Conservation (phyloP, 2,329 filamentous ascomycete genomes). For the Lasiodiplodia hormozganensis region DNA sequence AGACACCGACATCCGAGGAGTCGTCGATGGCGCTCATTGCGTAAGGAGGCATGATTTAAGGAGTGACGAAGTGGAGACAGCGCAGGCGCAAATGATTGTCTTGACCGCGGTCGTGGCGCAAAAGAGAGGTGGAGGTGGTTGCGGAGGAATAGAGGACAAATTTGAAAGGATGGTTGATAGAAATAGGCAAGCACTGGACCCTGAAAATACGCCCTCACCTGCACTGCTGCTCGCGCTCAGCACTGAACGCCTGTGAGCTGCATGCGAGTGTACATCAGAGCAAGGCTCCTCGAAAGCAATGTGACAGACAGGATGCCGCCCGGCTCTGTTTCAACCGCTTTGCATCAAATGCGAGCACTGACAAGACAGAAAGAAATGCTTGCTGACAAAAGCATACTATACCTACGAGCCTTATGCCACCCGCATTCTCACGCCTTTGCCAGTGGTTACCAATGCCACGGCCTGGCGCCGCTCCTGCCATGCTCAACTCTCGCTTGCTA, state of each 20-base stretch:
- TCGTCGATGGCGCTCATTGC: not conserved
- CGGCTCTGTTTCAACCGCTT: not conserved
- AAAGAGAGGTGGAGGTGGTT: not conserved
- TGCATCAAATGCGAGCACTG: not conserved
- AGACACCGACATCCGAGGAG: not conserved
- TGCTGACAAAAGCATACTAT: not conserved
- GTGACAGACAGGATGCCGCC: not conserved
- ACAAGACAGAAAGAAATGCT: not conserved
- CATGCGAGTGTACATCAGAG: not conserved
- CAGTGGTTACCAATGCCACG: not conserved
- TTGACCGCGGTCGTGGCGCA: not conserved
- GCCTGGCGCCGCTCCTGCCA: not conserved
- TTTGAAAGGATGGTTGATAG: not conserved
- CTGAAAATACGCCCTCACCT: conserved; percentile 5
- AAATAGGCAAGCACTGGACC: conserved; percentile 2
- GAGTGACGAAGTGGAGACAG: too few species aligned
- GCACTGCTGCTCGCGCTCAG: not conserved
- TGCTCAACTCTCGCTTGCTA: not conserved
- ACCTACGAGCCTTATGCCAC: not conserved
- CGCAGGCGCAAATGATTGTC: too few species aligned
- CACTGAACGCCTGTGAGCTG: not conserved
- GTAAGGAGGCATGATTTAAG: not conserved
- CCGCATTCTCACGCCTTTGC: not conserved
- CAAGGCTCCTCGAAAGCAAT: not conserved
- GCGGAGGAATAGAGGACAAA: not conserved